These are phyloP conservation scores for Tylopilus orsonianus DNA, from an alignment of 1,284 basidiomycete genomes.

Conservation along the genomic window DNA sequence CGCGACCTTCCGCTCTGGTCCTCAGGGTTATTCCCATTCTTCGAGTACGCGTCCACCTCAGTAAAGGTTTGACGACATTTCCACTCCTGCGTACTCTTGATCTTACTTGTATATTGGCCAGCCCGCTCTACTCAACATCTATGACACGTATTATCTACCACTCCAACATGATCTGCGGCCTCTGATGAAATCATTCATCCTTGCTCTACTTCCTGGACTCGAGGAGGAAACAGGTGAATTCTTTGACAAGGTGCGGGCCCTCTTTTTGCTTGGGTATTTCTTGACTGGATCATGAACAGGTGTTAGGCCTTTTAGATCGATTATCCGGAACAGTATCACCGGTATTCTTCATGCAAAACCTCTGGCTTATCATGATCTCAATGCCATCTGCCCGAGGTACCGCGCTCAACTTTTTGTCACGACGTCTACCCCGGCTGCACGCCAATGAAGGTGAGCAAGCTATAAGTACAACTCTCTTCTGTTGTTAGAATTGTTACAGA, in stretches of 20 bases:
- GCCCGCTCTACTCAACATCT: conserved; percentile 85
- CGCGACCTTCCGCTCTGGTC: conserved; percentile 94
- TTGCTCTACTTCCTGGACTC: conserved; percentile 89
- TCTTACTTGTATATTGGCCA: conserved; percentile 32
- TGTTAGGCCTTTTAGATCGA: conserved; percentile 79
- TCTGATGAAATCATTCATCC: conserved; percentile 90
- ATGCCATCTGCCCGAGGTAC: conserved; percentile 85
- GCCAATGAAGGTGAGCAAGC: conserved; percentile 61
- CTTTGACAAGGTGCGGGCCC: conserved; percentile 79
- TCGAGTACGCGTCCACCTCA: conserved; percentile 95
- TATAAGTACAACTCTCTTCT: background rate
- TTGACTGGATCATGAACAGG: conserved; percentile 45
- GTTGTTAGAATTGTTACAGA: conserved; percentile 43
- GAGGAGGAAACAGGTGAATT: conserved; percentile 97
- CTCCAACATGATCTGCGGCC: conserved; percentile 82
- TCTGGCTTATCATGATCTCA: conserved; percentile 93
- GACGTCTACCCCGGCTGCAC: conserved; percentile 71
- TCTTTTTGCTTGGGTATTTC: background rate
- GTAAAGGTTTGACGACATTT: conserved; percentile 63
- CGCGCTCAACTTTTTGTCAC: conserved; percentile 83
- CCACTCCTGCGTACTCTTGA: background rate
- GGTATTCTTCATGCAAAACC: conserved; percentile 91
- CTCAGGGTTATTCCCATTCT: conserved; percentile 96
- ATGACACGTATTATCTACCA: conserved; percentile 89
- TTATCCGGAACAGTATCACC: conserved; percentile 81